Evolutionary conservation across 495 filamentous ascomycete genomes (phyloP), one percentile per base, ranked within the genome.

Genomic region (Baudoinia panamericana): DNA sequence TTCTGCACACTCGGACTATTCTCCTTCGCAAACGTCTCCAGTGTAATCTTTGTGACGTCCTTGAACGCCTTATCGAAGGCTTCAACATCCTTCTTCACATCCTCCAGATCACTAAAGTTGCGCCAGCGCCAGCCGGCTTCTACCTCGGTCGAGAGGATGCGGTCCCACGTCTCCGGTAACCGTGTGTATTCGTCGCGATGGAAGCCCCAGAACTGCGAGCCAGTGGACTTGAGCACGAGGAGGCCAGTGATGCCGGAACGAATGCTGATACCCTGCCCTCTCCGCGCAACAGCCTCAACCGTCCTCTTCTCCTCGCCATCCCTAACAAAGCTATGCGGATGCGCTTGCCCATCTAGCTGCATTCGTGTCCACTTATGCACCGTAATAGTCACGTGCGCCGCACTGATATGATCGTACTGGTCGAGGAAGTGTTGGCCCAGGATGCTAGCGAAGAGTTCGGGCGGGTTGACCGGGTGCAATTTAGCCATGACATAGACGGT

Each of bases 271-370:
- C 64, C 68, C 40, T 63, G 46, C 28, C 55, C 58, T 29, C 64
- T 59, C 11, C 53, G 47, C 20, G 57, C 58, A 0, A 61, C 57
- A 12, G 68, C 76, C 49, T 82, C 74, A 41, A 82, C 81, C 49
- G 70, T 77, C 56, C 90, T 79, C 42, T 76, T 90, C 64, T 97
- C 90, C 43, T 75, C 62, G 63, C 90, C 77, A 60, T 95, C 86
- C 44, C 86, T 80, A 60, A 82, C 67, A 71, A 95, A 97, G 29
- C 80, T 85, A 71, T 97, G 88, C n/a, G 90, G 85, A 66, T 97
- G 90, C 25, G 84, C 82, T 62, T 80, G 75, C 54, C 85, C 88
- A 53, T 90, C 82, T 49, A 96, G 66, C 29, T 63, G 66, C 72
- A 96, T 80, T 53, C 90, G 81, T 39, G 85, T 82, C 90, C 90